Evolutionary conservation across 495 filamentous ascomycete genomes (phyloP).

Genomic region (Cenococcum geophilum): DNA sequence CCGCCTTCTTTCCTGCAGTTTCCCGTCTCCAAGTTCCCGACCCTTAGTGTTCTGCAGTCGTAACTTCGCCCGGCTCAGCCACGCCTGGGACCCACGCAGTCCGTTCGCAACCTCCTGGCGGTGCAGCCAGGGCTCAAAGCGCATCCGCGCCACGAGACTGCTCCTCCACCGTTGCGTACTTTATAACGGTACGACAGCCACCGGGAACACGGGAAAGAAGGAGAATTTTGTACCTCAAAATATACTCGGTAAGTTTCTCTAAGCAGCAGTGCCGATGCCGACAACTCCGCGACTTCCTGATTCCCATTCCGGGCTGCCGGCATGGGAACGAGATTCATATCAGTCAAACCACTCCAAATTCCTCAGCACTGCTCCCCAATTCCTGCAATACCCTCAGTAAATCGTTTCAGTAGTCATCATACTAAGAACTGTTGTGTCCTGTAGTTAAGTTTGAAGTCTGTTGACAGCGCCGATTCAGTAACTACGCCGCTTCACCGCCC

Average conservation of each 20-base stretch:
- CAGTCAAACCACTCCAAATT: neutral
- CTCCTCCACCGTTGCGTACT: neutral
- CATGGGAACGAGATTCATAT: slow-evolving; percentile 1
- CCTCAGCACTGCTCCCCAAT: neutral
- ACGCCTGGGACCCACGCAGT: neutral
- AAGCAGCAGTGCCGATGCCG: neutral
- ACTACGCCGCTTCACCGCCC: slow-evolving; percentile 1
- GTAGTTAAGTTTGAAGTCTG: neutral
- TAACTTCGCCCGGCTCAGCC: neutral
- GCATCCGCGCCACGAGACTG: neutral
- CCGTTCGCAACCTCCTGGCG: slow-evolving; percentile 2
- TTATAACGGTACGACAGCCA: neutral
- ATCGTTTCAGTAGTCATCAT: neutral
- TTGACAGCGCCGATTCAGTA: neutral
- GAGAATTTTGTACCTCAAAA: neutral
- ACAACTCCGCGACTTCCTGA: slow-evolving; percentile 1
- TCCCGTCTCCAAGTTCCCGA: neutral
- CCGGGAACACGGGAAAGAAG: neutral
- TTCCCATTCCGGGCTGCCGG: neutral
- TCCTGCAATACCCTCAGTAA: neutral
- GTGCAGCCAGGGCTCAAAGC: neutral
- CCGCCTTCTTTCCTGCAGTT: neutral
- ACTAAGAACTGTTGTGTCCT: neutral
- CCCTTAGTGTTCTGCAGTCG: neutral
- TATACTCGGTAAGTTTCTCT: neutral